A percentile compares a stretch with the other conserved stretches of the same genome.
These are phyloP conservation scores for Blastobotrys mokoenaii DNA, from an alignment of 805 yeast genomes.

Conservation along the genomic window DNA sequence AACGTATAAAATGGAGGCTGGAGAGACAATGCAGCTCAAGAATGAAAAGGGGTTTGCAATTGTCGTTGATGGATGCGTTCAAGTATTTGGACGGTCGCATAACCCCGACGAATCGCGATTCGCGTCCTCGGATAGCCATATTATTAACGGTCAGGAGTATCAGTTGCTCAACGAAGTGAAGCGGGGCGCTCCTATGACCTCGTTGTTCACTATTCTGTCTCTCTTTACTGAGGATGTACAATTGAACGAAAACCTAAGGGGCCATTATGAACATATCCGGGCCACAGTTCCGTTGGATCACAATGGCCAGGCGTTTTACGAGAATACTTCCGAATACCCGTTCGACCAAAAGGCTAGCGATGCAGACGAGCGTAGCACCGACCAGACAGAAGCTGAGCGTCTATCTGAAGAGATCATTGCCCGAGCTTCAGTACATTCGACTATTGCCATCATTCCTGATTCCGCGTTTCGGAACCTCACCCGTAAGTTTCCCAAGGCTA, in stretches of 20 bases:
- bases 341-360: background rate
- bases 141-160: slow-evolving; percentile 47
- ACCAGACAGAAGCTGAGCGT: background rate
- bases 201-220: slow-evolving; percentile 70
- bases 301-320: background rate
- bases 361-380: background rate
- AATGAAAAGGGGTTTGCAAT: slow-evolving; percentile 79
- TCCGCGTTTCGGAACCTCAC: slow-evolving; percentile 70
- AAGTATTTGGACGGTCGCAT: slow-evolving; percentile 54
- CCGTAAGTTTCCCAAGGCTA: slow-evolving; percentile 71
- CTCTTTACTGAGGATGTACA: slow-evolving; percentile 49
- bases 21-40: slow-evolving; percentile 67
- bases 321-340: background rate
- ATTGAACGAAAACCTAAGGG: slow-evolving; percentile 13
- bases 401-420: slow-evolving; percentile 46
- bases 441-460: slow-evolving; percentile 87
- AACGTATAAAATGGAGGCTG: slow-evolving; percentile 70
- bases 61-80: slow-evolving; percentile 85
- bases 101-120: background rate
- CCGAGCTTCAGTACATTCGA: slow-evolving; percentile 63
- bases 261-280: background rate
- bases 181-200: slow-evolving; percentile 77
- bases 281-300: background rate
- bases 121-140: slow-evolving; percentile 6
- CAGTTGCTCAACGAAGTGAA: slow-evolving; percentile 74